Evolutionary conservation across 345 rosid genomes (phyloP).

Genomic region (sweet orange (Citrus sinensis)): DNA sequence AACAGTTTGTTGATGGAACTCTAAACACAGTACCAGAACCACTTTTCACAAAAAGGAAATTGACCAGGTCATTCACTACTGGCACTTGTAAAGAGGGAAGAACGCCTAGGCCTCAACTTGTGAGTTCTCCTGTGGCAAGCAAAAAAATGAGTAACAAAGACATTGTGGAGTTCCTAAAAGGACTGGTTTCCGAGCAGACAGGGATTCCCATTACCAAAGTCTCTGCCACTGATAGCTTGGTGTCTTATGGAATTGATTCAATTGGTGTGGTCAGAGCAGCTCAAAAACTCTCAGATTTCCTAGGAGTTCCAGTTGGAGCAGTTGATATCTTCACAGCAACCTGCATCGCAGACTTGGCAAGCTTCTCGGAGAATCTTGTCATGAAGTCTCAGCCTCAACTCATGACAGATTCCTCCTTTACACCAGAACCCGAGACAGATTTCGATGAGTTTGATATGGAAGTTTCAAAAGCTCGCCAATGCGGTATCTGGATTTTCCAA

Average conservation of each 20-base stretch:
- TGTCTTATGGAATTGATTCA: conserved; percentile 65
- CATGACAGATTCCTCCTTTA: conserved; percentile 20
- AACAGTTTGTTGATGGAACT: conserved; percentile 51
- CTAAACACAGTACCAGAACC: conserved; percentile 41
- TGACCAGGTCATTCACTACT: conserved; percentile 43
- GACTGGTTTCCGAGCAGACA: conserved; percentile 49
- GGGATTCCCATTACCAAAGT: conserved; percentile 37
- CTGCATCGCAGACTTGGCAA: conserved; percentile 62
- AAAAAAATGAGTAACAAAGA: conserved; percentile 35
- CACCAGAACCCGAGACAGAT: conserved; percentile 28
- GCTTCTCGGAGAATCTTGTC: conserved; percentile 48
- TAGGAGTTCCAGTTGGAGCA: conserved; percentile 66
- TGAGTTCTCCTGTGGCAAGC: conserved; percentile 22
- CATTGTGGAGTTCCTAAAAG: conserved; percentile 44
- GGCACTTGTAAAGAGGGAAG: conserved; percentile 45
- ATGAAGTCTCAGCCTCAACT: conserved; percentile 45
- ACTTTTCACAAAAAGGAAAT: conserved; percentile 26
- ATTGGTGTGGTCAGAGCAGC: conserved; percentile 73
- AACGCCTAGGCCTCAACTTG: conserved; percentile 38
- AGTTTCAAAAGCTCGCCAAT: conserved; percentile 33
- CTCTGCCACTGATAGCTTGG: conserved; percentile 47
- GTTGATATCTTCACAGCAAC: conserved; percentile 68
- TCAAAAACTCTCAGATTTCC: conserved; percentile 60
- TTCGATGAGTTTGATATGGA: conserved; percentile 31
- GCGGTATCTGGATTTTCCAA: conserved; percentile 41